Evolutionary conservation across 140 eudicot genomes (phyloP).

Genomic region (Stevia rebaudiana): DNA sequence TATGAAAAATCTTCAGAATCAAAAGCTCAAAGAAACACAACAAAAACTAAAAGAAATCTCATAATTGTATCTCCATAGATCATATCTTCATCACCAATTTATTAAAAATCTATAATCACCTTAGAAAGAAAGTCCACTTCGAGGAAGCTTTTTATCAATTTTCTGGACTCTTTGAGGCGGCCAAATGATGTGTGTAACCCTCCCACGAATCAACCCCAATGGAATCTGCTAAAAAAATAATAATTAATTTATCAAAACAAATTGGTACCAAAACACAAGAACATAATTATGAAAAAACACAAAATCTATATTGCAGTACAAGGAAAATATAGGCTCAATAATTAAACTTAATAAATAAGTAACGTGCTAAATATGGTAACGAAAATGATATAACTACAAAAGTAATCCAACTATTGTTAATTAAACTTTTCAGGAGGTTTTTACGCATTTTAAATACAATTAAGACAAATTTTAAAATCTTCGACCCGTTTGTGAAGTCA

Average conservation of each 20-base stretch:
- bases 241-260: neutral
- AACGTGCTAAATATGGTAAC: neutral
- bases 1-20: neutral
- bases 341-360: neutral
- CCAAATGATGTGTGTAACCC: slow-evolving; percentile 79
- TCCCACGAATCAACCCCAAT: slow-evolving; percentile 73
- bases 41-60: neutral
- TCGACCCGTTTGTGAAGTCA: neutral
- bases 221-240: slow-evolving; percentile 53
- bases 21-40: neutral
- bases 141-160: slow-evolving; percentile 47
- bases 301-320: too few relatives aligned
- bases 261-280: too few relatives aligned
- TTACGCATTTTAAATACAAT: neutral
- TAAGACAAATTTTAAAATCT: neutral
- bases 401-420: neutral
- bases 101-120: neutral
- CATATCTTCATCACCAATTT: neutral
- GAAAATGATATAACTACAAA: neutral
- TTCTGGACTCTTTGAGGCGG: slow-evolving; percentile 79
- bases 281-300: too few relatives aligned
- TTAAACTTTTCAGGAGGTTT: neutral
- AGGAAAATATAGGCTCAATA: too few relatives aligned
- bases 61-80: slow-evolving; percentile 11
- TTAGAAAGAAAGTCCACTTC: slow-evolving; percentile 34